These are phyloP conservation scores for Pleoardoris graminearum DNA, from an alignment of 2,329 filamentous ascomycete genomes.

Conservation along the genomic window DNA sequence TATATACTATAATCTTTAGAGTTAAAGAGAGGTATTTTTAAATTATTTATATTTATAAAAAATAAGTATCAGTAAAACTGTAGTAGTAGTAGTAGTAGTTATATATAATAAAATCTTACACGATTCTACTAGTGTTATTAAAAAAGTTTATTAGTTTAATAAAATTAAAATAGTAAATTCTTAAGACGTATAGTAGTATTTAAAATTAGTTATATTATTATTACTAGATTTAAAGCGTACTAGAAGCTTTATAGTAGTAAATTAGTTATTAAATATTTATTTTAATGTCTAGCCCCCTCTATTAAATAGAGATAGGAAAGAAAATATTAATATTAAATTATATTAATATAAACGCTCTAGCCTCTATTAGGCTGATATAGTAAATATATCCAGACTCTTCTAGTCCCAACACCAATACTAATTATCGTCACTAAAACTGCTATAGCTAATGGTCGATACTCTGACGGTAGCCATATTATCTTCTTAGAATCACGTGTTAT, in stretches of 20 bases:
- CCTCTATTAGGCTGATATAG: neutral
- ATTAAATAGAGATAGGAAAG: neutral
- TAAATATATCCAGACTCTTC: neutral
- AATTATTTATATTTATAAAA: too few relatives aligned
- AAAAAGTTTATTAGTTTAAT: too few relatives aligned
- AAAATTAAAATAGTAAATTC: too few relatives aligned
- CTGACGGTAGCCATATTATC: neutral
- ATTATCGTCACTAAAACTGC: neutral
- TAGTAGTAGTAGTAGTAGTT: too few relatives aligned
- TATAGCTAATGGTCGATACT: neutral
- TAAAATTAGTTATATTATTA: too few relatives aligned
- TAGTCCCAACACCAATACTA: neutral
- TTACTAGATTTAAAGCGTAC: too few relatives aligned
- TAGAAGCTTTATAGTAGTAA: neutral
- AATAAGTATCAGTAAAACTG: too few relatives aligned
- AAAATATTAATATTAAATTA: neutral
- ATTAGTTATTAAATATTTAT: neutral
- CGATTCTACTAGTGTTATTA: too few relatives aligned
- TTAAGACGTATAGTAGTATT: too few relatives aligned
- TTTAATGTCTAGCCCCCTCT: neutral
- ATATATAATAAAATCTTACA: too few relatives aligned
- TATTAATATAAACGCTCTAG: neutral
- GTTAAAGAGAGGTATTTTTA: too few relatives aligned
- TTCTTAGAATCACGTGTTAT: neutral
- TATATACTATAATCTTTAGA: too few relatives aligned